Evolutionary conservation across 2,329 filamentous ascomycete genomes (phyloP), one percentile per base, ranked within the genome.

Genomic region (Talaromyces sp.): DNA sequence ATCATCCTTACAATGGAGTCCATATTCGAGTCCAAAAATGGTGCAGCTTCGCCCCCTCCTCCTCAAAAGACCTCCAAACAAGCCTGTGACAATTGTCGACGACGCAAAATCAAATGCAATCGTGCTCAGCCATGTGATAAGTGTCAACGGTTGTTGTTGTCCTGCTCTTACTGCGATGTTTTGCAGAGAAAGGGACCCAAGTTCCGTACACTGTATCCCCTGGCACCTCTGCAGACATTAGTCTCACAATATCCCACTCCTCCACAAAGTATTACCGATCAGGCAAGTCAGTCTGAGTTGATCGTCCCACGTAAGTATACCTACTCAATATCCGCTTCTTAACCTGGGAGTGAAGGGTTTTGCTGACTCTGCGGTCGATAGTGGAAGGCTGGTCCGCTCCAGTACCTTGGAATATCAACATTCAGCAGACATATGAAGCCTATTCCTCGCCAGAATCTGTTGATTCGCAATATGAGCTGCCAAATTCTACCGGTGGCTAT

Each of bases 61-160:
- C 31, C 46, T 33, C 55, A 65, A 40, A 66, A 67, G 45, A 52
- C 65, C 22, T 58, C 60, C 22, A 74, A 73, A 58, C 72, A 75
- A 62, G 71, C 73, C 46, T 75, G 73, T 59, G 72, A 75, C 56
- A 74, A 74, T 56, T 77, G 75, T 64, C 69, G 74, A 31, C 66
- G 69, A 15, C 71, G 74, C 48, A 77, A 77, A 58, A 73, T 77
- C 57, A 77, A 74, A 66, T 77, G 75, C 58, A 46, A 70, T 68
- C 65, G 73, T 68, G 62, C 66, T 65, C 13, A 66, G 52, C 75
- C 74, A 2, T 77, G 75, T 62, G 73, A 77, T 52, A 76, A 73
- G 61, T 75, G 73, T 45, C 66, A 70, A 39, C 66, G 69, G 2
- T 63, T 74, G 21, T 65, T 75, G 17, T 64, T 75, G 17, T 71